A percentile compares a stretch with the other conserved stretches of the same genome.
Evolutionary conservation across 345 rosid genomes (phyloP).

Genomic region (Turnera subulata): DNA sequence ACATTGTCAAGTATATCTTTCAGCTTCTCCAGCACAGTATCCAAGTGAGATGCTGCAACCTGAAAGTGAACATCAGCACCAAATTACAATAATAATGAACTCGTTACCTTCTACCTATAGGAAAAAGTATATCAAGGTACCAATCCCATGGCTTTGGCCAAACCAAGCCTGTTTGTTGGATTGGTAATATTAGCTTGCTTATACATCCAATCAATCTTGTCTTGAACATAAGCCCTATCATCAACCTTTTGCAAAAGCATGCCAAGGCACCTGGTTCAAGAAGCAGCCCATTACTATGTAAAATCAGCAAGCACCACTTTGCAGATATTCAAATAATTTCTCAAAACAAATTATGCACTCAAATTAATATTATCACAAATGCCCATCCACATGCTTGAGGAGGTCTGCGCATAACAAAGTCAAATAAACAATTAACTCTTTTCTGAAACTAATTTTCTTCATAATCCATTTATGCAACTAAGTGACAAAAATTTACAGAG

Average conservation of each 20-base stretch:
- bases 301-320: background rate
- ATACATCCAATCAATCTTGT: constrained; percentile 89
- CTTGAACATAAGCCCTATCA: constrained; percentile 72
- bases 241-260: constrained; percentile 89
- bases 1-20: constrained; percentile 79
- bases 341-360: too few species aligned
- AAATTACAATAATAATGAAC: constrained; percentile 7
- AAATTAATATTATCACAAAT: too few species aligned
- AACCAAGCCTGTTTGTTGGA: constrained; percentile 90
- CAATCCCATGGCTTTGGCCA: constrained; percentile 98
- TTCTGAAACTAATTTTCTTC: too few species aligned
- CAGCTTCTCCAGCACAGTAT: constrained; percentile 86
- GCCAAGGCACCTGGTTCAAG: constrained; percentile 71
- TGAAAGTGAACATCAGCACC: constrained; percentile 32
- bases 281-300: constrained; percentile 8
- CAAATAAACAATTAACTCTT: too few species aligned
- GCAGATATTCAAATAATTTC: background rate
- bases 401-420: too few species aligned
- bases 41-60: constrained; percentile 99
- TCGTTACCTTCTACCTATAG: background rate
- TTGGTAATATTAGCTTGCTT: constrained; percentile 73
- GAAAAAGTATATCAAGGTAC: constrained; percentile 33
- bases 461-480: too few species aligned
- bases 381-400: too few species aligned
- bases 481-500: too few species aligned